Evolutionary conservation across 2,329 filamentous ascomycete species (phyloP), one percentile per base, ranked within the genome.

Genomic region (Corynespora cassiicola): DNA sequence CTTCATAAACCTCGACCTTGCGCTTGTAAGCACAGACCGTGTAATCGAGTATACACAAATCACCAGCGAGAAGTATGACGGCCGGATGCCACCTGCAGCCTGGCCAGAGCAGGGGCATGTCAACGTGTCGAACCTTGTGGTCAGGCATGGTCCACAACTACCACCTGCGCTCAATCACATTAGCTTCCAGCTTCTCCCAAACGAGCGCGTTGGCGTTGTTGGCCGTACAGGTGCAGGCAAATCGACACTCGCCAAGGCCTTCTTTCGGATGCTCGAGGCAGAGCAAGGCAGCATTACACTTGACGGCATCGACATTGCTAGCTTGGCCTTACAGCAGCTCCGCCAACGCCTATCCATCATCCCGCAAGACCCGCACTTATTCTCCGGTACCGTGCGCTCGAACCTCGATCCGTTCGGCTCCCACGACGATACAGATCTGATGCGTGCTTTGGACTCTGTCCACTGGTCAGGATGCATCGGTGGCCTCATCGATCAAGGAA

Each of bases 161-260:
- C 90, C 95, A 58, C 77, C 94, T 42, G 90, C 96, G 42, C 79
- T 96, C 50, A 95, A 92, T 75, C 86, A 95, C 63, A 82, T 96
- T 69, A 90, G 80, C 58, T 76, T 96, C 8, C 84, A 88, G 66
- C 92, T 96, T 74, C 92, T 92, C 73, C 85, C 90, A 6, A 88
- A 90, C 60, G 91, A 96, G 75, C 96, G 96, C 78, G 91, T 96
- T 66, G 91, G 90, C 45, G 90, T 96, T n/a, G 91, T 96, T 27
- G 91, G 91, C 37, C 85, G 91, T 30, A 96, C 91, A 1, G 91
- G 91, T 36, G 91, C 92, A 20, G 91, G 91, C 61, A 96, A 96
- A 74, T 94, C 88, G 42, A 95, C 89, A 4, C 73, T 96, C 53
- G 96, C 91, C 1, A 76, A 96, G 41, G 84, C 91, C 5, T 76